Percentiles rank a stretch among this genome's conserved stretches.
These are phyloP conservation scores for Ceratobasidium sp. DNA, from an alignment of 1,284 basidiomycete species.

Conservation along the genomic window DNA sequence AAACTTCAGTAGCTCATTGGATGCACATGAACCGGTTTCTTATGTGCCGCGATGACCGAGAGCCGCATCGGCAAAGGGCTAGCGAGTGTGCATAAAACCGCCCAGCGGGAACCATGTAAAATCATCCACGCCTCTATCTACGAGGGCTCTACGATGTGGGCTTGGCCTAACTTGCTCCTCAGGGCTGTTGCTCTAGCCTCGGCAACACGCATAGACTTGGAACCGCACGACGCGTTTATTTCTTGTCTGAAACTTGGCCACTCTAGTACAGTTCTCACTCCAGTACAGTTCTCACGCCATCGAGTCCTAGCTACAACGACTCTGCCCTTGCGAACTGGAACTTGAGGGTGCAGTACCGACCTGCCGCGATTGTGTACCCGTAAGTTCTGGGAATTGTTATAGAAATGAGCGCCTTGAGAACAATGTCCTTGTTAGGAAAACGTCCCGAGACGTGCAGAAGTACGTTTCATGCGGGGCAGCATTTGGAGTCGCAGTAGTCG, in stretches of 20 bases:
- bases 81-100: not conserved
- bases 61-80: not conserved
- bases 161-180: not conserved
- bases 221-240: not conserved
- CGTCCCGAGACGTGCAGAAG: constrained; percentile 45
- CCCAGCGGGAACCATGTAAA: not conserved
- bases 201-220: not conserved
- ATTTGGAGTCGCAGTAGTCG: constrained; percentile 44
- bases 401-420: no score
- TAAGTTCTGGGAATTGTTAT: constrained; percentile 11
- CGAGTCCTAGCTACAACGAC: constrained; percentile 12
- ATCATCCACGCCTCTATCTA: not conserved
- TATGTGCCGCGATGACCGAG: constrained; percentile 17
- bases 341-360: constrained; percentile 42
- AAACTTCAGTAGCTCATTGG: not conserved
- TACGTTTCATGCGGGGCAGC: constrained; percentile 49
- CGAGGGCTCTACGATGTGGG: constrained; percentile 1
- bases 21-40: not conserved
- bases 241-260: constrained; percentile 4
- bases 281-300: not conserved
- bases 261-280: constrained; percentile 9
- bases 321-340: constrained; percentile 42
- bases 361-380: constrained; percentile 50
- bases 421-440: constrained; percentile 14
- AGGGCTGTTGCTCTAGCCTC: constrained; percentile 2